phyloP scores from a whole-genome alignment of 2,329 filamentous ascomycete species.

The Pseudogymnoascus sp. region DNA sequence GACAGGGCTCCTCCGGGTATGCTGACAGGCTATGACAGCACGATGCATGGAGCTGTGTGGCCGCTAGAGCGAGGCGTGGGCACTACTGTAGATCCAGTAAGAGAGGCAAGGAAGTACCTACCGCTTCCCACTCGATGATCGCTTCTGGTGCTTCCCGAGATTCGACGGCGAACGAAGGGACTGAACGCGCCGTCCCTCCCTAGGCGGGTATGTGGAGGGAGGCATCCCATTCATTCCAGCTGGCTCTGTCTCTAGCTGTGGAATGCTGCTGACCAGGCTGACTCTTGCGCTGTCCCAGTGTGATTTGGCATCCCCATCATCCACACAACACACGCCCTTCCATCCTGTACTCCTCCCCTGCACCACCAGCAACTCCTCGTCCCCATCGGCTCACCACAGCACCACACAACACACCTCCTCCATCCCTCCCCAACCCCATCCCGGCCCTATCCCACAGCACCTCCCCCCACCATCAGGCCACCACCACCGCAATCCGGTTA shows the following conservation, averaged over 20 bases:
- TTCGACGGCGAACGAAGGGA: not conserved
- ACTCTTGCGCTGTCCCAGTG: too few relatives aligned
- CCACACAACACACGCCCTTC: not conserved
- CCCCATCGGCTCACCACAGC: not conserved
- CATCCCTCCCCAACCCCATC: not conserved
- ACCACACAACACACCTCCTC: not conserved
- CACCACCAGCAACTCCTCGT: not conserved
- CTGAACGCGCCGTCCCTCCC: not conserved
- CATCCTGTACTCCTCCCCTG: not conserved
- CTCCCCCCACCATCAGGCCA: not conserved
- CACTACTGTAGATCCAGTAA: not conserved
- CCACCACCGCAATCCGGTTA: not conserved
- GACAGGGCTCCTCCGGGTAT: not conserved
- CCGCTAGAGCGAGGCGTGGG: not conserved
- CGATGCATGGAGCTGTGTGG: not conserved
- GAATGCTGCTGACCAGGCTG: not conserved
- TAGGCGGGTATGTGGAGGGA: not conserved
- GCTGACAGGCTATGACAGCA: constrained; percentile 3
- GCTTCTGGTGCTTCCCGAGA: not conserved
- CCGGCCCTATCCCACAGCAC: not conserved
- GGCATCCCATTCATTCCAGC: not conserved
- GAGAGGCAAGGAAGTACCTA: not conserved
- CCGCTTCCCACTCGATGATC: not conserved
- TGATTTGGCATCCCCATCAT: not conserved
- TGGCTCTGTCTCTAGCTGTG: not conserved